Base-by-base conservation (phyloP, 2,329 filamentous ascomycete species). In the Penicillium sp. region DNA sequence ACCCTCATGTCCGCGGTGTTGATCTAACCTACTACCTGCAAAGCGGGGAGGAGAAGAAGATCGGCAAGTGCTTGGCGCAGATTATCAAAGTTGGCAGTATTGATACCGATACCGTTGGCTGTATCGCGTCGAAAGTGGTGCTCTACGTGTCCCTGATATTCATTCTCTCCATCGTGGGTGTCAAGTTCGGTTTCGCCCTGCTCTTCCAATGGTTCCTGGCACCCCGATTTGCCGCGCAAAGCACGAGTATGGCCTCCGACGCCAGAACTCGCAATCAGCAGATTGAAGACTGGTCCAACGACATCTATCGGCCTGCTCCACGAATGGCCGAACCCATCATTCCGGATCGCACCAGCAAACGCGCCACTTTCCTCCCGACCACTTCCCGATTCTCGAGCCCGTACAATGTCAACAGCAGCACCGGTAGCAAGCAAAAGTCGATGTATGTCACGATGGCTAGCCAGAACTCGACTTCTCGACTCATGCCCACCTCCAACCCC, bases 271-370 rank as follows among this genome's bases (percentile, higher is more conserved):
- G 94, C 57, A 89, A 92, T 65, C 86, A 89, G 65, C 92, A 97
- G 76, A 99, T 99, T 62, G 94, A 99, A 74, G 93, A 97, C 67
- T 99, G 94, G 94, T 89, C 88, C 14, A 90, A 97, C 62, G 94
- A 99, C 69, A 99, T 99, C 66, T 97, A 99, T 74, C 89, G 92
- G 42, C 89, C 93, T 4, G 91, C 92, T 24, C 87, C 89, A 53
- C 89, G 92, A 63, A 81, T 97, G 61, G 84, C 88, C 4, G 94
- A 96, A 66, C 78, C 88, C 40, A 83, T 85, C 56, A 88, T 85
- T 68, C 80, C 82, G 14, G 91, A 93, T 61, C 84, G 89, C 50
- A 81, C 79, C 53, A 91, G 83, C 82, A 96, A 93, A 78, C 88
- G 93, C 63, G 84, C 81, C 60, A 96, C 90, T 32, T 95, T 99